Conservation (phyloP, 2,329 filamentous ascomycete species). For the Ophiostoma australiae region DNA sequence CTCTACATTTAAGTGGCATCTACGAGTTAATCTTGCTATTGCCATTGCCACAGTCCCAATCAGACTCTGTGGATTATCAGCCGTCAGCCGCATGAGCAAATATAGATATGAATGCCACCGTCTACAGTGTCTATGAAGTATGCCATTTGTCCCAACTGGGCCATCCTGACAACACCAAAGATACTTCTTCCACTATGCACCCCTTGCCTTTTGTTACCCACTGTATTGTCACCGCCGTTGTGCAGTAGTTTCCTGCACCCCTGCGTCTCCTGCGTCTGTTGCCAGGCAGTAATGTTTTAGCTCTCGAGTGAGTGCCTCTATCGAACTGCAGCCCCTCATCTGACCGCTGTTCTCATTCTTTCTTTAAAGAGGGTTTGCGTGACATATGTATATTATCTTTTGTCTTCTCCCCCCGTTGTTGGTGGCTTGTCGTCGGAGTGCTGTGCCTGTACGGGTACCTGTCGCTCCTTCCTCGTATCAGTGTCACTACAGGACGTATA, state of each 20-base stretch:
- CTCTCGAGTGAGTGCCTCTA: not conserved
- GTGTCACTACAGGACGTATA: not conserved
- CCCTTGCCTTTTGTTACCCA: not conserved
- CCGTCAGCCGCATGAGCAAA: not conserved
- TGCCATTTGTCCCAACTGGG: not conserved
- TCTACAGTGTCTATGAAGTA: not conserved
- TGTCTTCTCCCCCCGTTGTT: not conserved
- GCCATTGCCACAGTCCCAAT: not conserved
- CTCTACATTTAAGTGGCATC: not conserved
- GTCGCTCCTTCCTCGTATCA: not conserved
- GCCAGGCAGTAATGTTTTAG: not conserved
- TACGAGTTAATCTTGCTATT: not conserved
- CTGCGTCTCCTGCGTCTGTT: not conserved
- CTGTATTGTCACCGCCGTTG: not conserved
- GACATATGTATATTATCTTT: not conserved
- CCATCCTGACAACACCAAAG: not conserved
- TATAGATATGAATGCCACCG: not conserved
- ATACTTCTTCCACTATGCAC: not conserved
- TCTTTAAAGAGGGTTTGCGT: too few relatives aligned
- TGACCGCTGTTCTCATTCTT: not conserved
- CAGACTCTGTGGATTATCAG: not conserved
- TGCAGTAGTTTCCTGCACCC: slow-evolving; percentile 16
- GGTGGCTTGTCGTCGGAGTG: not conserved
- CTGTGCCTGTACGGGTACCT: not conserved
- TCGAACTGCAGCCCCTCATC: not conserved